Evolutionary conservation across 306 rosid genomes (phyloP), one percentile per base, ranked within the genome.

Genomic region (Sophora flavescens): DNA sequence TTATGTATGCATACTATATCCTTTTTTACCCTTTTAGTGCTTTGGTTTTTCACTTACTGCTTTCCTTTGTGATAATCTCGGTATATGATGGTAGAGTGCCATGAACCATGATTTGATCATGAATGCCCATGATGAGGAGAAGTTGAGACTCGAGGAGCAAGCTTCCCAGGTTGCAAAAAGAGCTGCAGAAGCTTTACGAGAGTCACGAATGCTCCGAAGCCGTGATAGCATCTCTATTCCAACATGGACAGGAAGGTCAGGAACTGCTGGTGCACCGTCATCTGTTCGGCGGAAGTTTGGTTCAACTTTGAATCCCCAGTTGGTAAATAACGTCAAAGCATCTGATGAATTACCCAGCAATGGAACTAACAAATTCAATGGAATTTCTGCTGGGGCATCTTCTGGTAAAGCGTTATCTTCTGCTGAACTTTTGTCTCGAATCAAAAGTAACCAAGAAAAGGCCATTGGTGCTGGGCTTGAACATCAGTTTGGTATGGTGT

Each of bases 181-280:
- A 88, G 97, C 97, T 51, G 97, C 97, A 33, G 97, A 95, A 87
- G 98, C 96, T 52, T 88, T 92, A 83, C 90, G 96, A 38, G 85
- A 86, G 81, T 92, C 98, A 15, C 86, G 97, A 76, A 90, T 92
- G 84, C 88, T 88, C 68, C 87, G 98, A 71, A 89, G 96, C 80
- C 84, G 77, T 35, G 96, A 89, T 22, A 84, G 91, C 65, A 9
- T 95, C 58, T 84, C 96, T 8, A 83, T 92, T 83, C 98, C 98
- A 15, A 95, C 98, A 80, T 90, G 98, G 98, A 92, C 98, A 5
- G 98, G 97, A 71, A 95, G 85, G 84, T 91, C 97, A 28, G 98
- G 98, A 76, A 33, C 90, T 70, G 98, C 98, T 15, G 98, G 97
- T 35, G 97, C 97, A 78, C 97, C 98, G 4, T 85, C 96, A 33